A percentile compares a stretch with the other conserved stretches of the same genome.
Conservation (phyloP, 2,329 filamentous ascomycete genomes). For the Botrytis fabae region DNA sequence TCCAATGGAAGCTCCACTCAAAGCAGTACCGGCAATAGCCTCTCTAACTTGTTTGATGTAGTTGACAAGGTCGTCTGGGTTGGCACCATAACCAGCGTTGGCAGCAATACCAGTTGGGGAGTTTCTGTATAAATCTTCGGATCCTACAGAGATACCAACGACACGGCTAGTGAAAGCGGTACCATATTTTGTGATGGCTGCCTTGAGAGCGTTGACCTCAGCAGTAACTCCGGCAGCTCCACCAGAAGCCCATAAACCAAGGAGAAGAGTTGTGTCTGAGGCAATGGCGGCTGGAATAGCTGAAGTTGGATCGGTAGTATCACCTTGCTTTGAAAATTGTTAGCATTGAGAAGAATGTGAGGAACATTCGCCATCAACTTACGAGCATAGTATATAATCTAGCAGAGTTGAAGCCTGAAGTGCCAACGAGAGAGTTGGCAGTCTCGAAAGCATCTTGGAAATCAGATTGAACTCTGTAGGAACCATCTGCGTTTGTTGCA, state of each 20-base stretch:
- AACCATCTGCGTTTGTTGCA: constrained; percentile 64
- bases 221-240: constrained; percentile 64
- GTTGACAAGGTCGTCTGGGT: constrained; percentile 60
- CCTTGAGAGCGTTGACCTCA: constrained; percentile 71
- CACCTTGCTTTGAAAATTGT: constrained; percentile 55
- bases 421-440: constrained; percentile 63
- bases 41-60: constrained; percentile 71
- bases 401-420: constrained; percentile 66
- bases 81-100: constrained; percentile 61
- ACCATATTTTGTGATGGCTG: constrained; percentile 70
- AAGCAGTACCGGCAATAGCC: constrained; percentile 61
- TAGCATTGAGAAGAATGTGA: constrained; percentile 24
- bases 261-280: constrained; percentile 74
- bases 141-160: constrained; percentile 81
- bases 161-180: constrained; percentile 64
- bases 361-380: constrained; percentile 35
- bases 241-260: constrained; percentile 81
- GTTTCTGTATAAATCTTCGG: constrained; percentile 81
- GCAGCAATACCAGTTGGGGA: constrained; percentile 68
- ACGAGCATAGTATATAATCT: constrained; percentile 68
- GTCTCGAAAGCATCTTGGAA: constrained; percentile 70
- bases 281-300: constrained; percentile 82
- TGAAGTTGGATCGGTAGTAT: constrained; percentile 62
- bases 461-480: constrained; percentile 60
- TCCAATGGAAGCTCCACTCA: constrained; percentile 62